phyloP scores from a whole-genome alignment of 2,329 filamentous ascomycete genomes.

The Aspergillus neoniger region DNA sequence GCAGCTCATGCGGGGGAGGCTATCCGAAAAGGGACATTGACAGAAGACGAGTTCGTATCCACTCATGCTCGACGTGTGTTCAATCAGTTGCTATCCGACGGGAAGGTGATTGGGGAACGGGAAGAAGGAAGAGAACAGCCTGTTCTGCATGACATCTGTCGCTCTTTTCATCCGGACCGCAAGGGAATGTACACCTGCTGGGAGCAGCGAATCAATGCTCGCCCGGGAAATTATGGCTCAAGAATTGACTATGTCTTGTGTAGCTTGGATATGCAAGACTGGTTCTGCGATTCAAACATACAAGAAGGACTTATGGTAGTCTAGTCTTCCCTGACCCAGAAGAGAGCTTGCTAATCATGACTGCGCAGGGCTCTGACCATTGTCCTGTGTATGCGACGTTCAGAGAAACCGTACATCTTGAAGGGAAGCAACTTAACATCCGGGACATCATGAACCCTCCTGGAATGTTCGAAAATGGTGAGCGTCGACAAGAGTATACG shows the following conservation, averaged over 20 bases:
- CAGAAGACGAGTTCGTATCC: conserved; percentile 71
- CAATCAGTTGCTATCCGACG: conserved; percentile 79
- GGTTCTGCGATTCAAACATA: conserved; percentile 80
- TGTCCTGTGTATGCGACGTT: conserved; percentile 85
- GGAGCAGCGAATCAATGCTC: conserved; percentile 92
- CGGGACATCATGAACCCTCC: conserved; percentile 76
- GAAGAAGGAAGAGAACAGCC: conserved; percentile 70
- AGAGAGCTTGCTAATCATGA: conserved; percentile 21
- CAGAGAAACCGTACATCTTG: conserved; percentile 60
- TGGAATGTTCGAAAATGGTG: conserved; percentile 69
- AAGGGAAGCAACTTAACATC: conserved; percentile 56
- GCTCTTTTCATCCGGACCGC: conserved; percentile 76
- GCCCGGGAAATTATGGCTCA: conserved; percentile 90
- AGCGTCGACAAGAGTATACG: conserved; percentile 67
- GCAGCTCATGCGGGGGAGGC: conserved; percentile 72
- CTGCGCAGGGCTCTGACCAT: conserved; percentile 77
- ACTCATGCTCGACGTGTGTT: conserved; percentile 73
- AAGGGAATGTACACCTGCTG: conserved; percentile 95
- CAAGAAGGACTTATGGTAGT: conserved; percentile 79
- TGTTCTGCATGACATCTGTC: conserved; percentile 79
- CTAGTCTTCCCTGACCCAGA: background rate
- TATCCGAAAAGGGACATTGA: conserved; percentile 69
- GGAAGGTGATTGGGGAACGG: conserved; percentile 63
- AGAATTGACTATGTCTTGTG: conserved; percentile 94
- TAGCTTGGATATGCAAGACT: conserved; percentile 73